Evolutionary conservation across 75 land plant species (phyloP).

Genomic region (Pinus albicaulis): DNA sequence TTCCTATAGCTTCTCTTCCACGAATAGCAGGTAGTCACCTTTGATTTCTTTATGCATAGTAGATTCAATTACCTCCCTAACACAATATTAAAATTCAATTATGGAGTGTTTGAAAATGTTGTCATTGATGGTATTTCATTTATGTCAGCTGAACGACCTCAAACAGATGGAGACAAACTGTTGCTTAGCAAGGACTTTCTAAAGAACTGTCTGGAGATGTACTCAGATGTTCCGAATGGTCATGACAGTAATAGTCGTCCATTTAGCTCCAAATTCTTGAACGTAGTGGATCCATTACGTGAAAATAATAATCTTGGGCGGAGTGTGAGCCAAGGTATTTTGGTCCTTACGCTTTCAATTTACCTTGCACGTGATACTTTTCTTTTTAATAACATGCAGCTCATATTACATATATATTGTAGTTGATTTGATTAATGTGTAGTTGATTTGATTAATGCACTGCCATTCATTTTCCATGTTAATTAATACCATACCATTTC

Average conservation of each 20-base stretch:
- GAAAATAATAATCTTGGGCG: slow-evolving; percentile 90
- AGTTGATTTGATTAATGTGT: no score
- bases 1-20: slow-evolving; percentile 38
- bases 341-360: no score
- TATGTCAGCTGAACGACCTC: slow-evolving; percentile 59
- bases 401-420: no score
- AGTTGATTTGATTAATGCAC: no score
- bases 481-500: no score
- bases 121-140: no score
- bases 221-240: slow-evolving; percentile 42
- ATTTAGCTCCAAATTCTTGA: slow-evolving; percentile 63
- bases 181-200: slow-evolving; percentile 69
- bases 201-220: slow-evolving; percentile 38
- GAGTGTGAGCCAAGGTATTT: slow-evolving; percentile 84
- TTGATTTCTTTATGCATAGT: not conserved
- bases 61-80: no score
- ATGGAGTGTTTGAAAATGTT: no score
- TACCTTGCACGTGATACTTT: no score
- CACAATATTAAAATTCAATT: no score
- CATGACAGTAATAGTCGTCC: slow-evolving; percentile 32
- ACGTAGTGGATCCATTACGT: slow-evolving; percentile 89
- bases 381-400: no score
- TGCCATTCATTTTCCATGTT: no score
- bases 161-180: slow-evolving; percentile 48
- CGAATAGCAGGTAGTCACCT: slow-evolving; percentile 30